Evolutionary conservation across 2,329 filamentous ascomycete genomes (phyloP), one percentile per base, ranked within the genome.

Genomic region (Sporothrix mexicana): DNA sequence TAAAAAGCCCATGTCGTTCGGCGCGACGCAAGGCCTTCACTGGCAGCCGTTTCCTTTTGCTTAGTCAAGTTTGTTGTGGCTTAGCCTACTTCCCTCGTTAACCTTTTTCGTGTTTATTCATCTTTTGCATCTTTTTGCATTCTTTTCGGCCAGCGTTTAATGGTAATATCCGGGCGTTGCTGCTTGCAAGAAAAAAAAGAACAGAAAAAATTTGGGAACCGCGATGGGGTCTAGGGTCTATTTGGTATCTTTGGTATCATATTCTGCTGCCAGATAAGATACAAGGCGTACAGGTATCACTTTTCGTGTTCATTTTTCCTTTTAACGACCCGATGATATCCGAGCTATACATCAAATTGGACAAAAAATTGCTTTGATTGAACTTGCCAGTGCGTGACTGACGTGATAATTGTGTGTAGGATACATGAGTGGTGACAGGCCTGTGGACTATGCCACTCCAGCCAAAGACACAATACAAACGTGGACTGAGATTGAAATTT

Each of bases 41-140:
- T 25, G 57, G 66, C 66, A 69, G 66, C 71, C 20, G 47, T 55
- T 64, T 73, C 12, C 41, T 61, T 53, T 69, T 73, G 66, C 62
- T 66, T 57, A 69, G n/a, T 68, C 55, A 41, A 23, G 15, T 51
- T 59, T 69, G 43, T 25, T 72, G 51, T 69, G 51, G 8, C 25
- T 25, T 59, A 20, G 20, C 20, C 23, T 57, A 17, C 15, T 25
- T 13, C 45, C 15, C 45, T 68, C 20, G 36, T 41, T 67, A 43
- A 9, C 47, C 12, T 55, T n/a, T 20, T 25, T 36, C 51, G 7
- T 55, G 6, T 4, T 12, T 12, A 13, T 66, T 15, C 25, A 43
- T 45, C 43, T 17, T 23, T 9, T 17, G 2, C 45, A 9, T 51
- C 47, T 57, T 53, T 57, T 7, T 30, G 6, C 25, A 41, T 15